Conservation (phyloP, 768 basidiomycete genomes). For the Mycena latifolia region DNA sequence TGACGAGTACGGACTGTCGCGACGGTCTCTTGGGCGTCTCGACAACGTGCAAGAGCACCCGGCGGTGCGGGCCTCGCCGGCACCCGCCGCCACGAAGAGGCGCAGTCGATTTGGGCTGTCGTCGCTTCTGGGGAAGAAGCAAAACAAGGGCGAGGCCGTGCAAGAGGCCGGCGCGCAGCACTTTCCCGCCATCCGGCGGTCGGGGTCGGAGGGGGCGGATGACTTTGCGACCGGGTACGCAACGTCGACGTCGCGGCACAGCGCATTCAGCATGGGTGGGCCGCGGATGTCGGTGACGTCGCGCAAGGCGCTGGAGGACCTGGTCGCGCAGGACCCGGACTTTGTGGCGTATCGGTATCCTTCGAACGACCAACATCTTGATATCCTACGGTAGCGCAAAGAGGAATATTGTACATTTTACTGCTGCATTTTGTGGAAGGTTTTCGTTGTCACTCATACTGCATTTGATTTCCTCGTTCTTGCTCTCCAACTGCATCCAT, state of each 20-base stretch:
- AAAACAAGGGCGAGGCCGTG: conserved; percentile 47
- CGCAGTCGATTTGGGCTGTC: conserved; percentile 82
- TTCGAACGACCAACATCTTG: conserved; percentile 77
- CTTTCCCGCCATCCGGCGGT: conserved; percentile 62
- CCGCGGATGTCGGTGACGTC: conserved; percentile 73
- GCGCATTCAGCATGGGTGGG: conserved; percentile 55
- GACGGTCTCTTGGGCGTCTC: conserved; percentile 64
- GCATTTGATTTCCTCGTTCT: conserved; percentile 20
- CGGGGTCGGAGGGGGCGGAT: conserved; percentile 63
- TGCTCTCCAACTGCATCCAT: conserved; percentile 42
- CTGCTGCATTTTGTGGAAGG: conserved; percentile 20
- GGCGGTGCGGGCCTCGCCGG: conserved; percentile 42
- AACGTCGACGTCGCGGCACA: conserved; percentile 64
- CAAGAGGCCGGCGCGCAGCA: conserved; percentile 46
- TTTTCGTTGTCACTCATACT: conserved; percentile 3
- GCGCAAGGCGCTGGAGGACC: conserved; percentile 79
- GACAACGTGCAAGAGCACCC: conserved; percentile 50
- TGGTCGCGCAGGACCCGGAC: conserved; percentile 87
- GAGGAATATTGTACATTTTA: conserved; percentile 26
- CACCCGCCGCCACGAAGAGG: conserved; percentile 62
- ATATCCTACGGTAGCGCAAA: conserved; percentile 62
- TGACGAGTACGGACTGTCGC: conserved; percentile 81
- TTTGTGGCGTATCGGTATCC: conserved; percentile 93
- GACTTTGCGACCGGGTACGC: conserved; percentile 60
- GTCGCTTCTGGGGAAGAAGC: conserved; percentile 73